A percentile compares a stretch with the other conserved stretches of the same genome.
phyloP scores from a whole-genome alignment of 352 stramenopile genomes.

The Pythium aristosporum region DNA sequence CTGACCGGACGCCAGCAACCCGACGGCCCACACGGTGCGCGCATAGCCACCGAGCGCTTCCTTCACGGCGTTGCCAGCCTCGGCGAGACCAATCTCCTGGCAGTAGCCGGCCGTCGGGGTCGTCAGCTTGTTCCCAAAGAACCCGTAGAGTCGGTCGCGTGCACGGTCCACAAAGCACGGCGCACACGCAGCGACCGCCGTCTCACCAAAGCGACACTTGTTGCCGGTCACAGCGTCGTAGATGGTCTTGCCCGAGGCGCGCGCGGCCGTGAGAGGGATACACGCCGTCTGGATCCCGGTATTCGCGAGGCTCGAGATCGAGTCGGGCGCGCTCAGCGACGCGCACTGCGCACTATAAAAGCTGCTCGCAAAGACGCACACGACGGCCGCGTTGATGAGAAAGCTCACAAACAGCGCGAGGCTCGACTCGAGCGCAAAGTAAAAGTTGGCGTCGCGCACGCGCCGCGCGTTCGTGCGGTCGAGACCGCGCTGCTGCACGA shows the following conservation, averaged over 20 bases:
- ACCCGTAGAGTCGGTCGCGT: conserved; percentile 15
- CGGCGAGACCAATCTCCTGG: conserved; percentile 90
- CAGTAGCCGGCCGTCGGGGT: conserved; percentile 42
- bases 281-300: conserved; percentile 66
- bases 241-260: conserved; percentile 51
- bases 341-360: conserved; percentile 81
- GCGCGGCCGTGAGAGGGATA: conserved; percentile 48
- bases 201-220: conserved; percentile 40
- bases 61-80: conserved; percentile 75
- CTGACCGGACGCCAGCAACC: conserved; percentile 93
- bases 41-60: conserved; percentile 81
- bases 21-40: conserved; percentile 92
- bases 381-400: conserved; percentile 93
- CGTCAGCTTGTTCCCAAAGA: conserved; percentile 7
- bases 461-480: conserved; percentile 56
- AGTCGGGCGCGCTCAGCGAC: conserved; percentile 42
- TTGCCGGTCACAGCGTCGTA: conserved; percentile 60
- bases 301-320: conserved; percentile 50
- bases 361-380: conserved; percentile 89
- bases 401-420: conserved; percentile 93
- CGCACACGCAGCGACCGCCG: conserved; percentile 23
- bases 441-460: conserved; percentile 90
- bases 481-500: conserved; percentile 71
- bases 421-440: conserved; percentile 93
- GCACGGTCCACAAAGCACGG: conserved; percentile 54